A percentile compares a stretch with the other conserved stretches of the same genome.
Evolutionary conservation across 108 stramenopile genomes (phyloP).

Genomic region (Aurantiochytrium sp.): DNA sequence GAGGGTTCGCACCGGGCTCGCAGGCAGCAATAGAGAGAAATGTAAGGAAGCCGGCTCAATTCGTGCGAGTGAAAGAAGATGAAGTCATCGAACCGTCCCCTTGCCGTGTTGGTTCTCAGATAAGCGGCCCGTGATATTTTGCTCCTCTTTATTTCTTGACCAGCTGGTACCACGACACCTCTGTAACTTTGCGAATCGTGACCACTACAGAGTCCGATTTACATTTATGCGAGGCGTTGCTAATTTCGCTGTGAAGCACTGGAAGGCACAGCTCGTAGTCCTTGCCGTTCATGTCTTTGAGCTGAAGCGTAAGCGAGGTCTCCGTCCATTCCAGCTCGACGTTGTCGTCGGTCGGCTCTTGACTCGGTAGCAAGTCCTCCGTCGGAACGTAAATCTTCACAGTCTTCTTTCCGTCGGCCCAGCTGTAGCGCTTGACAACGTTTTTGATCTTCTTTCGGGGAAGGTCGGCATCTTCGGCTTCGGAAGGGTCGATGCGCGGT

Average conservation of each 20-base stretch:
- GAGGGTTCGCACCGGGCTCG: too few species aligned
- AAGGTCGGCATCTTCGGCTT: not conserved
- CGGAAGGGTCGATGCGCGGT: not conserved
- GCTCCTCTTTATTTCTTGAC: not conserved
- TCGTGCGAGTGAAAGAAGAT: too few species aligned
- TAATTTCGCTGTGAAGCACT: not conserved
- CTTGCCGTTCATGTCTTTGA: not conserved
- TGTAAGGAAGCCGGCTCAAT: too few species aligned
- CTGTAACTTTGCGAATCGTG: not conserved
- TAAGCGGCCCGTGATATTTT: too few species aligned
- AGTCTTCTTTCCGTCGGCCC: not conserved
- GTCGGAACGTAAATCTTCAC: not conserved
- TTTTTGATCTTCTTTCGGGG: not conserved
- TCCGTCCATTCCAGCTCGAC: not conserved
- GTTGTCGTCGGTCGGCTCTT: not conserved
- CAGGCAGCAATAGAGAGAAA: too few species aligned
- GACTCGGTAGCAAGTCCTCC: not conserved
- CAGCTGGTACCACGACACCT: slow-evolving; percentile 1
- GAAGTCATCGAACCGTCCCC: too few species aligned
- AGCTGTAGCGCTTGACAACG: not conserved
- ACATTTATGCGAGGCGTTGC: not conserved
- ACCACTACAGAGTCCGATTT: not conserved
- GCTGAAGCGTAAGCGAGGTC: not conserved
- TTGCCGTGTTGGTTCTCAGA: too few species aligned
- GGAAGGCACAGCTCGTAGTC: not conserved